Conservation (phyloP, 495 filamentous ascomycete genomes). For the Podospora fimiseda region DNA sequence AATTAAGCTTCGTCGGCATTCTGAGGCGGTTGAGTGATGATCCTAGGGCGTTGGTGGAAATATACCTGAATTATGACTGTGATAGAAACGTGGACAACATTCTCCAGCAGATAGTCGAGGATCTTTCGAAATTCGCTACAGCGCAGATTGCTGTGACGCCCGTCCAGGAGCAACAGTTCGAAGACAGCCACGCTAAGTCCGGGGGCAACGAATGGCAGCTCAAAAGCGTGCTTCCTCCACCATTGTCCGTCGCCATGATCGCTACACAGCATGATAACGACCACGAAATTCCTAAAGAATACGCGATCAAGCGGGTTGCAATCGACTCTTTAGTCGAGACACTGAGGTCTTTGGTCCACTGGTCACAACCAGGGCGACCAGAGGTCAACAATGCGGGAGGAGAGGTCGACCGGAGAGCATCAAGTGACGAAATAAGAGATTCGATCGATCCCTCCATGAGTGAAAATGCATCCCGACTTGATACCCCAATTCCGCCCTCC, state of each 20-base stretch:
- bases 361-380: conserved; percentile 72
- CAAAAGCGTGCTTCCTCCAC: conserved; percentile 75
- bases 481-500: conserved; percentile 59
- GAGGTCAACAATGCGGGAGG: conserved; percentile 46
- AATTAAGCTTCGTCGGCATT: conserved; percentile 82
- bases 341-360: conserved; percentile 82
- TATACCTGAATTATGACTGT: conserved; percentile 98
- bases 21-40: conserved; percentile 78
- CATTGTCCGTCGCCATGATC: conserved; percentile 73
- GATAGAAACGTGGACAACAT: conserved; percentile 94
- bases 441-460: conserved; percentile 64
- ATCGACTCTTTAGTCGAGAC: conserved; percentile 84
- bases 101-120: conserved; percentile 90
- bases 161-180: conserved; percentile 74
- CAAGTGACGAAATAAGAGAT: conserved; percentile 70
- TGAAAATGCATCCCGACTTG: conserved; percentile 45
- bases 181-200: conserved; percentile 64
- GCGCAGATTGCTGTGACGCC: conserved; percentile 65
- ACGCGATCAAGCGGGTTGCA: conserved; percentile 77
- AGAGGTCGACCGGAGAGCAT: conserved; percentile 53
- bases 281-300: conserved; percentile 70
- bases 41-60: conserved; percentile 83
- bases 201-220: conserved; percentile 69
- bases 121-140: conserved; percentile 76
- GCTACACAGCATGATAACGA: conserved; percentile 52